Conservation (phyloP, 1,139 yeast species). For the Saccharomyces hybrid region DNA sequence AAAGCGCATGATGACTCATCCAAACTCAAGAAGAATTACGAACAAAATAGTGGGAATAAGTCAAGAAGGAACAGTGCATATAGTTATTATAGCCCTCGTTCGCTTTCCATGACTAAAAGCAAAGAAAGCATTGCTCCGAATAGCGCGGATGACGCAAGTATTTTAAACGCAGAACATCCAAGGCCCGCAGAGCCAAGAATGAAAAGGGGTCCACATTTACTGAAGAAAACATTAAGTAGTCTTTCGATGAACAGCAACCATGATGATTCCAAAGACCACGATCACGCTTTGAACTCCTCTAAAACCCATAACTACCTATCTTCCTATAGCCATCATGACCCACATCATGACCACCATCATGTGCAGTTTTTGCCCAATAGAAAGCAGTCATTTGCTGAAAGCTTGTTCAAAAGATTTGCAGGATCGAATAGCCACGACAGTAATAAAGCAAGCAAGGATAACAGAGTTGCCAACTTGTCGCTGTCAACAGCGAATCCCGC, state of each 20-base stretch:
- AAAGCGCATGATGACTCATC: constrained; percentile 10
- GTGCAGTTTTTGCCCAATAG: constrained; percentile 6
- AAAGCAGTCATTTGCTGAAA: constrained; percentile 24
- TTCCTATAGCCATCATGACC: constrained; percentile 1
- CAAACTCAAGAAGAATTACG: constrained; percentile 11
- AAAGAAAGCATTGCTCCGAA: constrained; percentile 5
- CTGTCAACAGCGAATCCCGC: constrained; percentile 1
- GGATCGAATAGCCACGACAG: constrained; percentile 3
- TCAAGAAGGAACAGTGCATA: constrained; percentile 6
- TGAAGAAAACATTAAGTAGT: constrained; percentile 21
- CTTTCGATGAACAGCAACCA: constrained; percentile 15
- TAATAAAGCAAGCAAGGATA: constrained; percentile 6
- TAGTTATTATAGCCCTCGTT: not conserved
- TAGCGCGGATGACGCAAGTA: not conserved
- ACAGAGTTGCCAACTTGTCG: constrained; percentile 9
- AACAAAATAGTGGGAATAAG: constrained; percentile 1
- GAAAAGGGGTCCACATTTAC: constrained; percentile 14
- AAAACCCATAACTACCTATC: not conserved
- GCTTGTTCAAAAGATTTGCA: constrained; percentile 19
- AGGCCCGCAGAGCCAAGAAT: constrained; percentile 4
- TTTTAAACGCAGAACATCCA: not conserved
- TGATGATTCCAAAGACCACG: constrained; percentile 2
- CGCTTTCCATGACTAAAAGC: constrained; percentile 6
- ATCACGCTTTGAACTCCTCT: not conserved
- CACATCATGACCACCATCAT: constrained; percentile 8